Evolutionary conservation across 2,329 filamentous ascomycete species (phyloP).

Genomic region (Madurella fahalii): DNA sequence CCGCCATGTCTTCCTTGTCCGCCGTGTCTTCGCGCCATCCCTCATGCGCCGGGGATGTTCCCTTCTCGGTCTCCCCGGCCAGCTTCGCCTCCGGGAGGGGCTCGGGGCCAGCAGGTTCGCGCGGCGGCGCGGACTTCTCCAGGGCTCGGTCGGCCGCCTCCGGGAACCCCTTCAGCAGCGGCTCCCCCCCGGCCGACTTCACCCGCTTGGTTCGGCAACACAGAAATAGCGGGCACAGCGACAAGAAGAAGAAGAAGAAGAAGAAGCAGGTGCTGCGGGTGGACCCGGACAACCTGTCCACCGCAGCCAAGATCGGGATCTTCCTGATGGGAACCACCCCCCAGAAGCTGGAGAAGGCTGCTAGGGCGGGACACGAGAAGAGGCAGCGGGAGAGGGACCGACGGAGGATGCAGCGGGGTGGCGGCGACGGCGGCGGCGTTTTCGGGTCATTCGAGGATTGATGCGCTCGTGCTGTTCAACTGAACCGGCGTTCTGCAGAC

Average conservation of each 20-base stretch:
- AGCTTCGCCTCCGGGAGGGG: too few species aligned
- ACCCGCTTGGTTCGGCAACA: neutral
- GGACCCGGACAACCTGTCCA: neutral
- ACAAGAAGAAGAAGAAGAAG: conserved; percentile 3
- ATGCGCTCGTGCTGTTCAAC: too few species aligned
- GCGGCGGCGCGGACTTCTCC: too few species aligned
- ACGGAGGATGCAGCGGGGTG: neutral
- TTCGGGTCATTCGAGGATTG: neutral
- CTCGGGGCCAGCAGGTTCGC: too few species aligned
- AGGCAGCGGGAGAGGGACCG: conserved; percentile 1
- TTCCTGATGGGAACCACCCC: conserved; percentile 14
- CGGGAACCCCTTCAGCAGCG: neutral
- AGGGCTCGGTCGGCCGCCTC: neutral
- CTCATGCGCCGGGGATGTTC: too few species aligned
- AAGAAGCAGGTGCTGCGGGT: neutral
- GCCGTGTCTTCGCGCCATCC: too few species aligned
- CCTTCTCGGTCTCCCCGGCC: too few species aligned
- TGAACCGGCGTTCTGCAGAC: too few species aligned
- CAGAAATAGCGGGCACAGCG: neutral
- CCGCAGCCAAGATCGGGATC: neutral
- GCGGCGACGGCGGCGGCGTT: neutral
- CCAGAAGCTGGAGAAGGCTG: conserved; percentile 2
- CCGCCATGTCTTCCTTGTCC: too few species aligned
- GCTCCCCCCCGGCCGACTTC: neutral
- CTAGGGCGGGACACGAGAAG: neutral